Evolutionary conservation across 345 rosid species (phyloP).

Genomic region (Balakata baccata): DNA sequence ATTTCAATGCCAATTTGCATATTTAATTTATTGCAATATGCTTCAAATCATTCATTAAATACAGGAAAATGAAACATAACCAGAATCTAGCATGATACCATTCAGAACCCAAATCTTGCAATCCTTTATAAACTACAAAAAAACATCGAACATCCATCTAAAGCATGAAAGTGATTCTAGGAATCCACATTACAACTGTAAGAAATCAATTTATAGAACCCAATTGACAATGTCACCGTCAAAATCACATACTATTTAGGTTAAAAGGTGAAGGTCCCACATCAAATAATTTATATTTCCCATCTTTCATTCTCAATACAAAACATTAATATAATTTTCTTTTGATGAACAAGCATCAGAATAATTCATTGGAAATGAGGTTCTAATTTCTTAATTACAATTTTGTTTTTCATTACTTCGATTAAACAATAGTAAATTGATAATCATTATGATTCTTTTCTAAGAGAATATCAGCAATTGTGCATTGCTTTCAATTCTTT

Average conservation of each 20-base stretch:
- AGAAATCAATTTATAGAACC: no score
- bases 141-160: background rate
- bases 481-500: background rate
- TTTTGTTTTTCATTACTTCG: background rate
- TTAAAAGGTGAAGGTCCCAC: background rate
- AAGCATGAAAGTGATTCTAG: background rate
- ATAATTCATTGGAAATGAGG: background rate
- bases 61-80: no score
- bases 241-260: background rate
- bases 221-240: background rate
- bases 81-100: no score
- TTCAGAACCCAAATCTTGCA: no score
- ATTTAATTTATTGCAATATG: background rate
- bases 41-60: background rate
- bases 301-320: background rate
- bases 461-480: slow-evolving; percentile 8
- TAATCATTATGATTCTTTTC: background rate
- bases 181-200: background rate
- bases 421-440: background rate
- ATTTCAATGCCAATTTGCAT: background rate
- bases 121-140: background rate
- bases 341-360: background rate
- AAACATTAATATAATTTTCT: background rate
- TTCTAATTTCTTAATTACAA: slow-evolving; percentile 2
- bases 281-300: background rate